Evolutionary conservation across 768 basidiomycete genomes (phyloP).

Genomic region (Tulasnella sp.): DNA sequence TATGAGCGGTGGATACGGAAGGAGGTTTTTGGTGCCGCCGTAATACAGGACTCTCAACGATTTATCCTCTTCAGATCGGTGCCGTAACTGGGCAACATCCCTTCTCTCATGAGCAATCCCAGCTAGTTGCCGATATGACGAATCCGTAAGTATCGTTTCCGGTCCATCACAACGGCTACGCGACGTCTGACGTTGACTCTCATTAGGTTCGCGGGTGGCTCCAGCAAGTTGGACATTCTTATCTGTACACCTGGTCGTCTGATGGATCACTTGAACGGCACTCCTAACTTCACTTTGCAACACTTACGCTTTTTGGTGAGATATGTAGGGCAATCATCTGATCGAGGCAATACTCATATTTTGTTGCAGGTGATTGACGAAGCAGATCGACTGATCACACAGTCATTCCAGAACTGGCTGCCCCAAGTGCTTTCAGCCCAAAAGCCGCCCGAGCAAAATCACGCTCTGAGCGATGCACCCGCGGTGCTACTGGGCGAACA

Average conservation of each 20-base stretch:
- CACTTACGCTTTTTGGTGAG: constrained; percentile 91
- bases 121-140: constrained; percentile 54
- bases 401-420: constrained; percentile 96
- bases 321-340: neutral
- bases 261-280: constrained; percentile 85
- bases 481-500: neutral
- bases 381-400: constrained; percentile 88
- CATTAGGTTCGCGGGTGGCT: constrained; percentile 64
- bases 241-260: constrained; percentile 93
- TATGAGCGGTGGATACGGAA: too few species aligned
- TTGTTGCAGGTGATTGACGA: constrained; percentile 79
- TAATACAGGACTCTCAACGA: neutral
- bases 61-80: constrained; percentile 38
- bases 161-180: neutral
- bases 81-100: constrained; percentile 90
- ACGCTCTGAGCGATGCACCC: neutral
- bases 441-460: constrained; percentile 28
- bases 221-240: constrained; percentile 84
- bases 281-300: constrained; percentile 82
- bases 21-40: too few species aligned
- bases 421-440: constrained; percentile 71
- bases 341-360: neutral
- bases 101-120: constrained; percentile 81
- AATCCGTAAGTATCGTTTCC: constrained; percentile 33
- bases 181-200: neutral